Conservation (phyloP, 2,329 filamentous ascomycete species). For the Fonsecaea nubica region DNA sequence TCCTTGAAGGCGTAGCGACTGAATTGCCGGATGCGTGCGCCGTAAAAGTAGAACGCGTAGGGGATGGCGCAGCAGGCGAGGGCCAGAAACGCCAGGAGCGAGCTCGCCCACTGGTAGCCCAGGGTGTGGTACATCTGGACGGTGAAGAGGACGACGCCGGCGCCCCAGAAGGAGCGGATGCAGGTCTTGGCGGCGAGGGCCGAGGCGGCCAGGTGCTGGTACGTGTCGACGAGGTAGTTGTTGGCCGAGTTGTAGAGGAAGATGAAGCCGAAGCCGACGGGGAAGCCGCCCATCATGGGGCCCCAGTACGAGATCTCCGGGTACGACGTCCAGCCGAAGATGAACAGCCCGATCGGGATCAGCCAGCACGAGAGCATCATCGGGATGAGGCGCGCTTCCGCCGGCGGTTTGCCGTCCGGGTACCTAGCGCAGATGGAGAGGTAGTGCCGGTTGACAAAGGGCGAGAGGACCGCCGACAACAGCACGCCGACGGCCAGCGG, state of each 20-base stretch:
- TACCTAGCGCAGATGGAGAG: conserved; percentile 66
- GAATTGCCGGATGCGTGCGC: conserved; percentile 70
- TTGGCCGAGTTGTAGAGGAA: conserved; percentile 82
- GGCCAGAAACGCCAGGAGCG: conserved; percentile 74
- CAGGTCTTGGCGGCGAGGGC: conserved; percentile 86
- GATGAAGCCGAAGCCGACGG: conserved; percentile 80
- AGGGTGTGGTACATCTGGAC: conserved; percentile 78
- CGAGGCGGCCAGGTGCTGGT: conserved; percentile 82
- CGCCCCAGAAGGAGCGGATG: conserved; percentile 87
- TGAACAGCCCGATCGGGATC: conserved; percentile 70
- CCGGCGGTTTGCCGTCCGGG: conserved; percentile 71
- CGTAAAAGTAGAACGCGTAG: conserved; percentile 80
- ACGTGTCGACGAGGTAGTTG: conserved; percentile 80
- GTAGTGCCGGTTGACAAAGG: conserved; percentile 83
- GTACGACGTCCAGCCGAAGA: conserved; percentile 70
- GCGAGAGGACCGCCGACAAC: conserved; percentile 68
- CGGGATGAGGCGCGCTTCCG: conserved; percentile 78
- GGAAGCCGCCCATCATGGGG: conserved; percentile 72
- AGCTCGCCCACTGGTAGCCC: conserved; percentile 77
- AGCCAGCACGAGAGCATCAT: conserved; percentile 82
- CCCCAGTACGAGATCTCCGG: conserved; percentile 70
- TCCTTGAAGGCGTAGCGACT: conserved; percentile 75
- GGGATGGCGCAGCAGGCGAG: conserved; percentile 82
- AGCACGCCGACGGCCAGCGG: conserved; percentile 79
- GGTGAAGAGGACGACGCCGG: conserved; percentile 77